Evolutionary conservation across 2,329 filamentous ascomycete genomes (phyloP).

Genomic region (Juglanconis juglandina): DNA sequence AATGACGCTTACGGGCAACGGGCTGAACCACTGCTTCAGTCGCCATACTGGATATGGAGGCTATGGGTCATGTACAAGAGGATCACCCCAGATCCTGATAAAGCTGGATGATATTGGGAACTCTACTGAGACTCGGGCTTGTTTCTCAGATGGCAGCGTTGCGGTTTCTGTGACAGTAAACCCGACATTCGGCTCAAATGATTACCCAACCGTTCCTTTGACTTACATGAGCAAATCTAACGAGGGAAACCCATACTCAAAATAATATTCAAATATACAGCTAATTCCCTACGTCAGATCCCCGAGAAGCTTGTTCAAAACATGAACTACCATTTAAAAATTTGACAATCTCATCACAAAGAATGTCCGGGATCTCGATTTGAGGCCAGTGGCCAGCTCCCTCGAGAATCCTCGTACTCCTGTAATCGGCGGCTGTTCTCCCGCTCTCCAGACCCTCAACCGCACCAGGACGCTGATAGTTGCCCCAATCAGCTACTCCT

Average conservation of each 20-base stretch:
- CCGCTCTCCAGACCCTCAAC: conserved; percentile 51
- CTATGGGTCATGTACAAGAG: conserved; percentile 62
- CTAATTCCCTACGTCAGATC: not conserved
- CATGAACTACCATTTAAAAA: not conserved
- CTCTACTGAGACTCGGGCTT: conserved; percentile 53
- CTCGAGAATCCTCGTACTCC: conserved; percentile 50
- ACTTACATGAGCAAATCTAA: conserved; percentile 3
- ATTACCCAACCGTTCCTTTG: conserved; percentile 1
- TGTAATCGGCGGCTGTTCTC: conserved; percentile 50
- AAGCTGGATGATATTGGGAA: conserved; percentile 37
- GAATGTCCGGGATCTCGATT: not conserved
- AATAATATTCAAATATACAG: not conserved
- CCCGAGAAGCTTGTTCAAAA: not conserved
- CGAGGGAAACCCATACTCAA: not conserved
- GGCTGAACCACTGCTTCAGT: conserved; percentile 43
- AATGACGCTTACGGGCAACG: conserved; percentile 35
- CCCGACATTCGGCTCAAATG: conserved; percentile 39
- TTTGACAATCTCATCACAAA: conserved; percentile 5
- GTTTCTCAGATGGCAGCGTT: conserved; percentile 52
- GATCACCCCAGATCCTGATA: conserved; percentile 53
- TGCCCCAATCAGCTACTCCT: conserved; percentile 64
- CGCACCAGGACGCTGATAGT: conserved; percentile 63
- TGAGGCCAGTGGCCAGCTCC: conserved; percentile 69
- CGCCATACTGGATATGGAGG: conserved; percentile 69
- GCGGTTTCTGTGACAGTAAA: conserved; percentile 55